A percentile compares a stretch with the other conserved stretches of the same genome.
Conservation (phyloP, 2,329 filamentous ascomycete genomes). For the Elsinoe arachidis region DNA sequence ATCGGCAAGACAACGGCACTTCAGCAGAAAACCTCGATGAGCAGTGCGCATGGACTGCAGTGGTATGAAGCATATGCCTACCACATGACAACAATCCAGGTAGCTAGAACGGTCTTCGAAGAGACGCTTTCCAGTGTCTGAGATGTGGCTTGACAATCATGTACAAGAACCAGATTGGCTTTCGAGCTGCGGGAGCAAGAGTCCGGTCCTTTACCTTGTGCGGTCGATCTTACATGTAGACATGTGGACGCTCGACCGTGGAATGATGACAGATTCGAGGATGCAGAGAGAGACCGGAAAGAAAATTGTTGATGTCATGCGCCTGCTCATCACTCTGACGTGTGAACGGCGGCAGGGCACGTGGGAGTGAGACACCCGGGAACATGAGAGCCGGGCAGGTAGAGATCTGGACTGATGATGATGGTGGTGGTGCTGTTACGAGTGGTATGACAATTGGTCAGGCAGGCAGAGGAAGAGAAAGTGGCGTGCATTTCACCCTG, state of each 20-base stretch:
- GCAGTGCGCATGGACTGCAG: no score
- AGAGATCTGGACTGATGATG: neutral
- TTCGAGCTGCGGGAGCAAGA: neutral
- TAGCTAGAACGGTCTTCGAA: neutral
- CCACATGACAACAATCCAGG: no score
- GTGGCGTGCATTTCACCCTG: neutral
- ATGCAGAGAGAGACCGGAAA: neutral
- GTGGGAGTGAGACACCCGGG: constrained; percentile 3
- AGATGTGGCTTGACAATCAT: neutral
- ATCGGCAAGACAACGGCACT: no score
- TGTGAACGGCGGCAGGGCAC: neutral
- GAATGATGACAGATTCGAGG: neutral
- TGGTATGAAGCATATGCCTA: no score
- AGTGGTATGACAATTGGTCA: neutral
- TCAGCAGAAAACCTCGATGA: no score
- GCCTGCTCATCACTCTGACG: neutral
- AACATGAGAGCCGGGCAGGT: neutral
- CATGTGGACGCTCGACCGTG: neutral
- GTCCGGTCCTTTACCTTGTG: neutral
- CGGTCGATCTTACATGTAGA: neutral
- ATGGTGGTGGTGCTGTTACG: neutral
- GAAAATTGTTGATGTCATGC: neutral
- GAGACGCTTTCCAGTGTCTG: neutral
- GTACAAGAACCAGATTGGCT: neutral
- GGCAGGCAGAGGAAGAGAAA: neutral